Percentiles rank a stretch among this genome's conserved stretches.
phyloP scores from a whole-genome alignment of 2,329 filamentous ascomycete genomes.

The Fusarium bactridioides region DNA sequence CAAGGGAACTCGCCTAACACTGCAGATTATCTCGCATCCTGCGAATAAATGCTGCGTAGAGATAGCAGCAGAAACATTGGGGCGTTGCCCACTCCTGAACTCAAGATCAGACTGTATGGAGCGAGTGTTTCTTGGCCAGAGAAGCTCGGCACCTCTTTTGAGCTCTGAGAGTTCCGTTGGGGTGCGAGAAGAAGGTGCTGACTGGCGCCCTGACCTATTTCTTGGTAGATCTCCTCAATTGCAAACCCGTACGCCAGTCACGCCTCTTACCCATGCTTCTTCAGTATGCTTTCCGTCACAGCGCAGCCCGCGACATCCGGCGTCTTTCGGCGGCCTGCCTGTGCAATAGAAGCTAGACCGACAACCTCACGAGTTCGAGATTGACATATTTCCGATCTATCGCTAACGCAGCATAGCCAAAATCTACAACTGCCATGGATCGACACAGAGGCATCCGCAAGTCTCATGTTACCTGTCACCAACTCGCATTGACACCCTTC shows the following conservation, averaged over 20 bases:
- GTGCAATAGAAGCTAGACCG: neutral
- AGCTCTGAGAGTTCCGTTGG: fast-evolving
- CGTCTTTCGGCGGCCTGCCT: fast-evolving
- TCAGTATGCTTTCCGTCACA: fast-evolving
- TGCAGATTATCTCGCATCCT: no score
- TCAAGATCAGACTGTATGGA: neutral
- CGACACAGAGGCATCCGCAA: neutral
- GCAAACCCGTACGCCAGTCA: fast-evolving
- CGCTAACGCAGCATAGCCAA: fast-evolving
- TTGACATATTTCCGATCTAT: fast-evolving
- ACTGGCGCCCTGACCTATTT: no score
- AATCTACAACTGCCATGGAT: neutral
- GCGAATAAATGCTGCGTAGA: fast-evolving
- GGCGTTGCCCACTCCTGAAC: neutral
- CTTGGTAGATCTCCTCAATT: neutral
- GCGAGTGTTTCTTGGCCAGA: fast-evolving
- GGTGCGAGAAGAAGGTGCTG: neutral
- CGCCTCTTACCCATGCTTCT: neutral
- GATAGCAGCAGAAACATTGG: fast-evolving
- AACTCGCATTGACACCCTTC: fast-evolving
- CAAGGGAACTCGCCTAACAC: fast-evolving
- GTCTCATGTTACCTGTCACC: fast-evolving
- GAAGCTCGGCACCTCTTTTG: neutral
- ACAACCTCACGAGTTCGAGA: fast-evolving
- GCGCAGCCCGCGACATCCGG: fast-evolving